These are phyloP conservation scores for Mortierella sp. DNA, from an alignment of 371 early-diverging fungal species.

Conservation along the genomic window DNA sequence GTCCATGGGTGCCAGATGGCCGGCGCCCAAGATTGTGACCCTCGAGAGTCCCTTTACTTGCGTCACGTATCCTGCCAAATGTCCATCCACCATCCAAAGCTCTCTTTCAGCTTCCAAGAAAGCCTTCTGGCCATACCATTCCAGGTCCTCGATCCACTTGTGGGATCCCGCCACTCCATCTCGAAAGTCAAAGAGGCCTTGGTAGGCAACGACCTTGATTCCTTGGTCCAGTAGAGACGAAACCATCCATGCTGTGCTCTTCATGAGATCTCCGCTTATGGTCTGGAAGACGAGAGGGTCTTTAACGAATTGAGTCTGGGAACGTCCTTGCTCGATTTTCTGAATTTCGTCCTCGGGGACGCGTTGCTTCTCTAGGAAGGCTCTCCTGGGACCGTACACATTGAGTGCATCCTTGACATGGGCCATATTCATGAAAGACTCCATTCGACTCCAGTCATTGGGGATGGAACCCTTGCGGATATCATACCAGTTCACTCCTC, in stretches of 20 bases:
- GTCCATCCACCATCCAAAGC: conserved; percentile 34
- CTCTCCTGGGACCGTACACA: conserved; percentile 36
- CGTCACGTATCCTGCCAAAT: conserved; percentile 67
- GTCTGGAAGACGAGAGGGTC: conserved; percentile 59
- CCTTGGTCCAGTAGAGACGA: conserved; percentile 57
- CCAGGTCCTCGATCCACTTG: conserved; percentile 68
- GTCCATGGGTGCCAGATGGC: conserved; percentile 74
- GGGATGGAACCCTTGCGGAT: conserved; percentile 65
- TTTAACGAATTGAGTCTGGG: conserved; percentile 48
- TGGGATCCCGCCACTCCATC: conserved; percentile 70
- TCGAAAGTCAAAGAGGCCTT: conserved; percentile 73
- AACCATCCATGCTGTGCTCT: conserved; percentile 60
- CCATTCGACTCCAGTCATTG: conserved; percentile 66
- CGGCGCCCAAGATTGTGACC: conserved; percentile 67
- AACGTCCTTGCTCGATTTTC: conserved; percentile 24
- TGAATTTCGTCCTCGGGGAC: conserved; percentile 24
- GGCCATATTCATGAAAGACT: conserved; percentile 59
- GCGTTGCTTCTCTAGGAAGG: conserved; percentile 22
- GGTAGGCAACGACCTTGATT: conserved; percentile 45
- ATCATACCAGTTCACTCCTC: conserved; percentile 75
- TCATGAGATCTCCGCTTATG: conserved; percentile 69
- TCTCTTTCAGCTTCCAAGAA: conserved; percentile 61
- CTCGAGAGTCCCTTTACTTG: conserved; percentile 57
- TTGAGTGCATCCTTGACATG: conserved; percentile 65
- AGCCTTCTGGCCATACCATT: conserved; percentile 63